Percentiles rank a stretch among this genome's conserved stretches.
These are phyloP conservation scores for Apiospora hydei DNA, from an alignment of 2,329 filamentous ascomycete species.

Conservation along the genomic window DNA sequence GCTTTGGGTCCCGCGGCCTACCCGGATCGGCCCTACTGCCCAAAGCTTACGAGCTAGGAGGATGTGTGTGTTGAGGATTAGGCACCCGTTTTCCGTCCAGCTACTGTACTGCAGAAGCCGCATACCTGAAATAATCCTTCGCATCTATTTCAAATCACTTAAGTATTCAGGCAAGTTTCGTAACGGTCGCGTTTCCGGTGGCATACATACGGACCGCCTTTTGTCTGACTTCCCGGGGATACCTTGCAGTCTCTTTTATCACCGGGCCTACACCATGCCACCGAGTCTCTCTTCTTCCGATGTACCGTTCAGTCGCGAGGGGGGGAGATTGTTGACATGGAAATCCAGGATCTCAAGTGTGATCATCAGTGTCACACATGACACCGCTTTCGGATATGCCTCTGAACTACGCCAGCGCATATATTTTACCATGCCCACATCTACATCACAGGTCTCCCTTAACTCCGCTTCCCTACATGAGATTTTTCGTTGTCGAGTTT, in stretches of 20 bases:
- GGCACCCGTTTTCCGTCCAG: background rate
- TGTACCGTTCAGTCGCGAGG: background rate
- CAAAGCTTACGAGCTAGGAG: background rate
- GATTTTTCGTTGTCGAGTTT: background rate
- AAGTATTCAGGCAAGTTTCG: background rate
- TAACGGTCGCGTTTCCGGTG: background rate
- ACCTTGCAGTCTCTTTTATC: background rate
- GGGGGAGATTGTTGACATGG: too few relatives aligned
- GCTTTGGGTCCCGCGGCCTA: background rate
- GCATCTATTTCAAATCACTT: too few relatives aligned
- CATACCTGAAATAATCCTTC: too few relatives aligned
- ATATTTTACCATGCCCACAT: too few relatives aligned
- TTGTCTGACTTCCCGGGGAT: background rate
- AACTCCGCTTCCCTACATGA: background rate
- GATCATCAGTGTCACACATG: background rate
- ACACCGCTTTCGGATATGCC: background rate
- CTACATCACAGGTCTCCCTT: background rate
- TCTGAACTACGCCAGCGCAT: background rate
- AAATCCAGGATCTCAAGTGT: background rate
- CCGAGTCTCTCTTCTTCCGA: too few relatives aligned
- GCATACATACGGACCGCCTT: background rate
- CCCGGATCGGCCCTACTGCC: slow-evolving; percentile 16
- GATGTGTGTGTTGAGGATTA: background rate
- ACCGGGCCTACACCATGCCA: background rate
- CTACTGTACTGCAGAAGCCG: background rate